These are phyloP conservation scores for Vararia minispora DNA, from an alignment of 768 basidiomycete genomes.

Conservation along the genomic window DNA sequence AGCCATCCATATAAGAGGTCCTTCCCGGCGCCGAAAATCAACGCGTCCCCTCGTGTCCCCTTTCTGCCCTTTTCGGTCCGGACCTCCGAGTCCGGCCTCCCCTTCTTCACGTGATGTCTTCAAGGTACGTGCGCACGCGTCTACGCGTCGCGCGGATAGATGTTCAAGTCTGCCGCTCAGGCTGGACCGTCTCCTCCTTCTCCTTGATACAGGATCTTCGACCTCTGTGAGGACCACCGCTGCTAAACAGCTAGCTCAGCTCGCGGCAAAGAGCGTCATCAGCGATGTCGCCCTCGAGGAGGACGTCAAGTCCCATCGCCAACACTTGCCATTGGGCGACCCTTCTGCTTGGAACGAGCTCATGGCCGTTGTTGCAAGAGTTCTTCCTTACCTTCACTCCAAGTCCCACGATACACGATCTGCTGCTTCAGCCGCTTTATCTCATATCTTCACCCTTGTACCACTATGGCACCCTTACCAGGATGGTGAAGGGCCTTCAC, in stretches of 20 bases:
- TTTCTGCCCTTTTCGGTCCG: too few relatives aligned
- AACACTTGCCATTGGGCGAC: constrained; percentile 49
- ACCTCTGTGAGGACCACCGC: constrained; percentile 87
- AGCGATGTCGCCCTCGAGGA: constrained; percentile 76
- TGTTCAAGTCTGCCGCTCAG: constrained; percentile 26
- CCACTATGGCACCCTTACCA: constrained; percentile 64
- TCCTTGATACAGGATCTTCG: constrained; percentile 93
- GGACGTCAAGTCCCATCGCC: constrained; percentile 54
- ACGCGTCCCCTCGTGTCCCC: too few relatives aligned
- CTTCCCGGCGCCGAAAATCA: too few relatives aligned
- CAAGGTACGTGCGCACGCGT: constrained; percentile 36
- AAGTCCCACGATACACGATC: constrained; percentile 88
- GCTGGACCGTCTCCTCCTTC: constrained; percentile 92
- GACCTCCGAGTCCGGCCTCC: constrained; percentile 36
- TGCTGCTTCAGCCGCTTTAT: constrained; percentile 82
- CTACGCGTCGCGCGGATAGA: constrained; percentile 8
- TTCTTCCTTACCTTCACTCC: constrained; percentile 84
- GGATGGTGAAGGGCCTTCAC: too few relatives aligned
- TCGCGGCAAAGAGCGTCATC: constrained; percentile 79
- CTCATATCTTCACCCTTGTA: constrained; percentile 74
- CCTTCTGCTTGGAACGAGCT: constrained; percentile 83
- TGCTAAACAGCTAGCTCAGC: constrained; percentile 88
- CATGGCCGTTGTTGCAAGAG: constrained; percentile 81
- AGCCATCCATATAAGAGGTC: too few relatives aligned
- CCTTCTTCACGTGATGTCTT: constrained; percentile 61